Conservation (phyloP, 129 eudicot genomes). For the Daucus carota region DH1_v3.0 NC_030387.2:14689501-14690000, state of each 20-base stretch:
- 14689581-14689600: conserved; percentile 65
- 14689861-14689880: conserved; percentile 79
- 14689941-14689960: conserved; percentile 75
- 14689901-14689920: conserved; percentile 54
- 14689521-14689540: conserved; percentile 68
- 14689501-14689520: conserved; percentile 70
- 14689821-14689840: conserved; percentile 75
- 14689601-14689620: conserved; percentile 66
- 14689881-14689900: conserved; percentile 70
- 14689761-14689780: conserved; percentile 57
- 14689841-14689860: conserved; percentile 62
- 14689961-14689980: conserved; percentile 81
- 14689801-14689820: conserved; percentile 60
- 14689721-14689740: conserved; percentile 68
- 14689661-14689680: conserved; percentile 69
- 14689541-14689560: conserved; percentile 66
- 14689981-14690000: conserved; percentile 62
- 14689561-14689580: conserved; percentile 63
- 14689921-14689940: conserved; percentile 49
- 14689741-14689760: conserved; percentile 70
- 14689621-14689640: conserved; percentile 48
- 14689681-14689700: conserved; percentile 53
- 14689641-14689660: conserved; percentile 80
- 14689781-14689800: conserved; percentile 70
- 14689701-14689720: conserved; percentile 51